Evolutionary conservation across 2,329 filamentous ascomycete species (phyloP).

Genomic region (Sclerotinia glacialis): DNA sequence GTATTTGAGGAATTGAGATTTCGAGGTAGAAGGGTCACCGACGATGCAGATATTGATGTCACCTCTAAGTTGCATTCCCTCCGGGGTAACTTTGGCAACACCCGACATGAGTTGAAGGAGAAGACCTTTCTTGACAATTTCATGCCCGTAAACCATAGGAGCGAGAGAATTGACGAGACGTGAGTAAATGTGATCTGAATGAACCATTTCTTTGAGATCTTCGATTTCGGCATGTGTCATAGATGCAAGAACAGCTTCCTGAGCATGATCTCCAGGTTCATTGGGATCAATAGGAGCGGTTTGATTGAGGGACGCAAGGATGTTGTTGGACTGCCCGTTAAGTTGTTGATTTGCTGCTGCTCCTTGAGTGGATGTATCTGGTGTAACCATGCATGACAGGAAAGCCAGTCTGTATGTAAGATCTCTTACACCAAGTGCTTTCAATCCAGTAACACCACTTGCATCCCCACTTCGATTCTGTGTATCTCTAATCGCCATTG

Average conservation of each 20-base stretch:
- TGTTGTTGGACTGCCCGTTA: conserved; percentile 75
- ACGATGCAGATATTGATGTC: conserved; percentile 99
- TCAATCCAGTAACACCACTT: conserved; percentile 81
- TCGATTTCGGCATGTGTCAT: conserved; percentile 86
- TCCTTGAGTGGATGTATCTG: conserved; percentile 78
- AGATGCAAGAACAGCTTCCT: conserved; percentile 81
- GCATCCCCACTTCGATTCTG: conserved; percentile 74
- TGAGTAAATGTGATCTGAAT: conserved; percentile 92
- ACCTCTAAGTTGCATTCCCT: conserved; percentile 92
- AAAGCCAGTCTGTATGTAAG: conserved; percentile 96
- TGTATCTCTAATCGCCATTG: conserved; percentile 81
- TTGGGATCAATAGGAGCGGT: conserved; percentile 63
- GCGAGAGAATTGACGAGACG: conserved; percentile 90
- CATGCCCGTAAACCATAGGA: conserved; percentile 95
- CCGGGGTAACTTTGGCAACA: conserved; percentile 84
- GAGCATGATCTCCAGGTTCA: conserved; percentile 77
- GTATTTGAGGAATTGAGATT: conserved; percentile 98
- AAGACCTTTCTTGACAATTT: conserved; percentile 95
- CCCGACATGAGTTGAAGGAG: conserved; percentile 94
- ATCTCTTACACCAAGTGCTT: conserved; percentile 89
- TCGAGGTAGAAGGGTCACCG: conserved; percentile 93
- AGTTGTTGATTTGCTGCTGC: conserved; percentile 66
- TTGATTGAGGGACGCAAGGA: conserved; percentile 79
- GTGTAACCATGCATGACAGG: conserved; percentile 91
- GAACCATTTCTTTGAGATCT: conserved; percentile 88